Percentiles rank a stretch among this genome's conserved stretches.
phyloP scores from a whole-genome alignment of 2,329 filamentous ascomycete species.

The Sporothrix globosa region DNA sequence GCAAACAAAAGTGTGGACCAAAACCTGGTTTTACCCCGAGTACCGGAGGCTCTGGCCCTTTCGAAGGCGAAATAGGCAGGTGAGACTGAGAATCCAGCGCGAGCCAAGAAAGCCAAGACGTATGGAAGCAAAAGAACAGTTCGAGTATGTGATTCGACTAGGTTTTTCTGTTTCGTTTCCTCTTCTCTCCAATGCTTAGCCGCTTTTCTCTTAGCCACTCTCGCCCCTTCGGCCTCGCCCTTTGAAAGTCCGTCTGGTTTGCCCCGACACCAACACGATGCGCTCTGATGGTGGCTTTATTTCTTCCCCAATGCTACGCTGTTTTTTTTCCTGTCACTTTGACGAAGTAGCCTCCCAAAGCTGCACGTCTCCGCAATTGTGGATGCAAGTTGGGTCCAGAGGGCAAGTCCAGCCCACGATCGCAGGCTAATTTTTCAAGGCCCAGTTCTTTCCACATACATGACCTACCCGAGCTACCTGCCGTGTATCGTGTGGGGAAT shows the following conservation, averaged over 20 bases:
- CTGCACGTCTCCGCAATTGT: slow-evolving; percentile 25
- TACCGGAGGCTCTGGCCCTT: slow-evolving; percentile 11
- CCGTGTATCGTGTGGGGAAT: slow-evolving; percentile 30
- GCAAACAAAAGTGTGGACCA: background rate
- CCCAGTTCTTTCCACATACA: background rate
- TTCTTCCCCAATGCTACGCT: background rate
- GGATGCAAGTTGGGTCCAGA: background rate
- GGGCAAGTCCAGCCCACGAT: slow-evolving; percentile 9
- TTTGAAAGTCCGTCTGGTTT: slow-evolving; percentile 1
- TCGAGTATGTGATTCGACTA: background rate
- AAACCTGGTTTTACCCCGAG: background rate
- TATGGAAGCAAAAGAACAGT: slow-evolving; percentile 10
- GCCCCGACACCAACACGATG: slow-evolving; percentile 5
- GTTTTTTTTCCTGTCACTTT: background rate
- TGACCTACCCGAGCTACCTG: slow-evolving; percentile 19
- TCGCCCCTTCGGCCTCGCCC: slow-evolving; percentile 3
- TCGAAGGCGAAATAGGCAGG: background rate
- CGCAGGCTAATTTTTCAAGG: background rate
- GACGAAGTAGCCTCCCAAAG: background rate
- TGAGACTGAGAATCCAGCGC: background rate
- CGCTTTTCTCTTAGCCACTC: background rate
- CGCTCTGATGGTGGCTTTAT: slow-evolving; percentile 13
- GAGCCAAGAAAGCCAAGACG: slow-evolving; percentile 15
- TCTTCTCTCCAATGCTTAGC: background rate
- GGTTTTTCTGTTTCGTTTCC: background rate